These are phyloP conservation scores for Acacia confusa DNA, from an alignment of 306 rosid species.

Conservation along the genomic window DNA sequence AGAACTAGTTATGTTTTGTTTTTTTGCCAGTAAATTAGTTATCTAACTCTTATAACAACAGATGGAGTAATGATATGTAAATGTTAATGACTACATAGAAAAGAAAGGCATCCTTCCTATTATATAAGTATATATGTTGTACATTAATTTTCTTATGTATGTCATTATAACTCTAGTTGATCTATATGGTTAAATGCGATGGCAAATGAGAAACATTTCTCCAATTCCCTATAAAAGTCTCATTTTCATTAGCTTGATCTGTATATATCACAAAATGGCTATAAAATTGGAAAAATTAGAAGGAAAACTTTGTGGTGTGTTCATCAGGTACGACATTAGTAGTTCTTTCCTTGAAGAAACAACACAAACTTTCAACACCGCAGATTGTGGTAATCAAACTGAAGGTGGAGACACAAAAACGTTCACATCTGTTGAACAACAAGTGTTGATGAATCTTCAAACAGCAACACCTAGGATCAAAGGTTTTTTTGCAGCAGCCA, in stretches of 20 bases:
- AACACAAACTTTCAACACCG: background rate
- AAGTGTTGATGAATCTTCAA: slow-evolving; percentile 34
- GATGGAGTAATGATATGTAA: too few species aligned
- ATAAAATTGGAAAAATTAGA: background rate
- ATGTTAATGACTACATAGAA: background rate
- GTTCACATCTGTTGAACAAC: background rate
- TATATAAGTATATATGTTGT: background rate
- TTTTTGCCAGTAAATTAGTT: too few species aligned
- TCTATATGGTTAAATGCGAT: too few species aligned
- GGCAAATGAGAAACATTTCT: too few species aligned
- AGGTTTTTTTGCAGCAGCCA: background rate
- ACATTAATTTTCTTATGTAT: too few species aligned
- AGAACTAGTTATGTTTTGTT: too few species aligned
- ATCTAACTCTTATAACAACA: too few species aligned
- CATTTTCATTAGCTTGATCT: background rate
- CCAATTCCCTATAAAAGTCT: background rate
- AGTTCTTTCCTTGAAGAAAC: background rate
- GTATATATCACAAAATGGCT: background rate
- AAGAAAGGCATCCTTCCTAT: background rate
- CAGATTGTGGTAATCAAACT: background rate
- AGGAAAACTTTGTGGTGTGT: background rate
- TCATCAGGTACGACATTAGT: background rate
- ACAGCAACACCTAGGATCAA: slow-evolving; percentile 27
- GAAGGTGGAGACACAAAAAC: background rate
- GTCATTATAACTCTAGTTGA: too few species aligned